Evolutionary conservation across 169 alveolate genomes (phyloP), one percentile per base, ranked within the genome.

Genomic region (Babesia gibsoni): DNA sequence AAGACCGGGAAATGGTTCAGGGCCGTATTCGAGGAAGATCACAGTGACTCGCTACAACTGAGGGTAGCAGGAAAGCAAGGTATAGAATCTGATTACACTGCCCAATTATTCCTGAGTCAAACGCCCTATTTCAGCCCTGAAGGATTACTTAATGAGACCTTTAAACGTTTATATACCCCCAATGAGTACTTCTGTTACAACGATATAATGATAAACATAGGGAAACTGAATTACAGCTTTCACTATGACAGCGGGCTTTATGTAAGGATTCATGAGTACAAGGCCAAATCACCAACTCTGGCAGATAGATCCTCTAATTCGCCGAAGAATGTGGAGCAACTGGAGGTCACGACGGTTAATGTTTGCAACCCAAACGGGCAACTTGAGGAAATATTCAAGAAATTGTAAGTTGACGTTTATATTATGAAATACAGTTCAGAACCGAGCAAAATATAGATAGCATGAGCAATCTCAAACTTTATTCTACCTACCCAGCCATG

Each of bases 121-220:
- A 43, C 61, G 53, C 88, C 88, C 7, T 79, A 79, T 50, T 59
- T 45, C 42, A 52, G 61, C 70, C 79, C 83, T 14, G 83, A 69
- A 36, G 79, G 74, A 12, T 37, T 79, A 27, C 30, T 79, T 22
- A 64, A 79, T 30, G 78, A 69, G 25, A 49, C 73, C 22, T 79
- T 68, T 54, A 67, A 39, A 30, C 59, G 61, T 25, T 35, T 23
- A 16, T 59, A 68, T 35, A 27, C 8, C 23, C 75, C 82, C 36
- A 39, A 59, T 45, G 79, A 61, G 14, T 35, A 63, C 61, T 79
- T 69, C 70, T 12, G 4, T 22, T 59, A 46, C 48, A 56, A 45
- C 39, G 75, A 68, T 32, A 25, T 37, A 35, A 64, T 49, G 67
- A 69, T 63, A 20, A 65, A 54, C 46, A 53, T 79, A 20, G 83